These are phyloP conservation scores for Fusarium annulatum DNA, from an alignment of 2,329 filamentous ascomycete species.

Conservation along the genomic window DNA sequence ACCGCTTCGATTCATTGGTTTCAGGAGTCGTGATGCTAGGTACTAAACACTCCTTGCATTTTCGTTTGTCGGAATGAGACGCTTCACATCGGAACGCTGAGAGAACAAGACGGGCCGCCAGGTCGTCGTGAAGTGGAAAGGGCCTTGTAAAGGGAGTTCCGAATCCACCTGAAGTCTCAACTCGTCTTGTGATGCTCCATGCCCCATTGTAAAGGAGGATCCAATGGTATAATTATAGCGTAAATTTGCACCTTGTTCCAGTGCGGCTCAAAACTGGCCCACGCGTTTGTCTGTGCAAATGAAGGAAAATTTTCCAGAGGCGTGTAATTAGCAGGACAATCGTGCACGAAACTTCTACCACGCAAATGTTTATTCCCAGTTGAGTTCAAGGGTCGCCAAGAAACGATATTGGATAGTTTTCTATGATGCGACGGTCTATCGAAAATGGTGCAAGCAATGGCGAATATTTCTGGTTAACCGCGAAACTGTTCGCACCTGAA, in stretches of 20 bases:
- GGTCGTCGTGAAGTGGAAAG: conserved; percentile 33
- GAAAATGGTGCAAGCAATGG: conserved; percentile 29
- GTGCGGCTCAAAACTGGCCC: conserved; percentile 43
- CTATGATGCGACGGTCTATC: conserved; percentile 10
- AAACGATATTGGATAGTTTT: background rate
- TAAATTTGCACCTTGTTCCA: conserved; percentile 40
- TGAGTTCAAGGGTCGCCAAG: conserved; percentile 26
- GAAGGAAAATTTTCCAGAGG: conserved; percentile 21
- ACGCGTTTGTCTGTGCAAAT: conserved; percentile 10
- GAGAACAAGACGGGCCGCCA: conserved; percentile 19
- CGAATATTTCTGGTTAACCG: conserved; percentile 1
- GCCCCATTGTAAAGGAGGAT: conserved; percentile 36
- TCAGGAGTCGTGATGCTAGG: conserved; percentile 7
- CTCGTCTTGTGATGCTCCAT: conserved; percentile 40
- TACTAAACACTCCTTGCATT: conserved; percentile 17
- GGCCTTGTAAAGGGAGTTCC: conserved; percentile 16
- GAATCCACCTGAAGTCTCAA: conserved; percentile 37
- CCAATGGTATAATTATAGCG: conserved; percentile 45
- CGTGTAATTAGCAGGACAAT: conserved; percentile 18
- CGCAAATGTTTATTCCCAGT: conserved; percentile 8
- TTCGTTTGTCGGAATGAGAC: conserved; percentile 28
- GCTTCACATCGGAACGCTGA: conserved; percentile 31
- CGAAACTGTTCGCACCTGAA: background rate
- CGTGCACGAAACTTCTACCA: conserved; percentile 15
- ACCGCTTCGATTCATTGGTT: conserved; percentile 26